Percentiles rank a stretch among this genome's conserved stretches.
phyloP scores from a whole-genome alignment of 129 eudicot species.

The Oenanthe sinensis region DNA sequence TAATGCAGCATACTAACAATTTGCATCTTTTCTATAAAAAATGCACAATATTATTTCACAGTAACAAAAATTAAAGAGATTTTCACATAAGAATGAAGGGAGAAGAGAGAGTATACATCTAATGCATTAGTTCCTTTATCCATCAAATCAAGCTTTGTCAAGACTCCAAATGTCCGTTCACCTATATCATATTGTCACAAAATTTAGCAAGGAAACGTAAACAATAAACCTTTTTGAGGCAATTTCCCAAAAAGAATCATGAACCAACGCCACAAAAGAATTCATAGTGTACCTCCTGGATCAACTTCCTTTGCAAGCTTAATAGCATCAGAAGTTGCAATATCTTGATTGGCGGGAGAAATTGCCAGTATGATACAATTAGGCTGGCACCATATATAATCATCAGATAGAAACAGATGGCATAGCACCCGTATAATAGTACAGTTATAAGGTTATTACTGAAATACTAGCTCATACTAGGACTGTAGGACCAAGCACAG shows the following conservation, averaged over 20 bases:
- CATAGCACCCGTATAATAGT: not conserved
- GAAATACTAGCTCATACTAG: not conserved
- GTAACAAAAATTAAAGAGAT: not conserved
- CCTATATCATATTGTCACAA: conserved; percentile 30
- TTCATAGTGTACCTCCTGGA: conserved; percentile 43
- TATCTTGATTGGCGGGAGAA: conserved; percentile 93
- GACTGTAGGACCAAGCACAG: not conserved
- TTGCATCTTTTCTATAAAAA: not conserved
- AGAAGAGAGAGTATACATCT: conserved; percentile 43
- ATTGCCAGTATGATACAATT: conserved; percentile 77
- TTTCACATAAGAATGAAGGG: not conserved
- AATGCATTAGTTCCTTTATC: conserved; percentile 90
- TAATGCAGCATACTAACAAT: not conserved
- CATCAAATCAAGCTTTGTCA: conserved; percentile 87
- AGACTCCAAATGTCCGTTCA: conserved; percentile 81
- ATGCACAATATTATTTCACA: not conserved
- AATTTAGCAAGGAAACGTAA: not conserved
- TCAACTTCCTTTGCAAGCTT: conserved; percentile 84
- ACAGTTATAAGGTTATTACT: not conserved
- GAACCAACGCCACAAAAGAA: not conserved
- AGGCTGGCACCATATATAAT: conserved; percentile 32
- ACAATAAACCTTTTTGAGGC: not conserved
- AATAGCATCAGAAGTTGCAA: conserved; percentile 89
- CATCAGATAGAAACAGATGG: not conserved
- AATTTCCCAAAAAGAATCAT: not conserved